These are phyloP conservation scores for Megacollybia platyphylla DNA, from an alignment of 1,284 basidiomycete genomes.

Conservation along the genomic window DNA sequence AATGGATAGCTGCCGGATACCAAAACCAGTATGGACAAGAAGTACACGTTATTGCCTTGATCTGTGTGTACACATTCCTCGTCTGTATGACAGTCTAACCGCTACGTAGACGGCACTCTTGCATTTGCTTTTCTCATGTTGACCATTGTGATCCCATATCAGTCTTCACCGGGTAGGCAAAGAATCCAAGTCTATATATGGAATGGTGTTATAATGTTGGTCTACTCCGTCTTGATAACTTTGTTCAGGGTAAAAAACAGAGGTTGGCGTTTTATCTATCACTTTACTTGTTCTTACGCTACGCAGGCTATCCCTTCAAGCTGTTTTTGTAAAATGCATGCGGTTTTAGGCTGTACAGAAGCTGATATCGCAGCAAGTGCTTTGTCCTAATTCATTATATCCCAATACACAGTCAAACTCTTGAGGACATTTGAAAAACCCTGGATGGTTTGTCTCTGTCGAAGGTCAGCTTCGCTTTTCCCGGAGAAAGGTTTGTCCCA, in stretches of 20 bases:
- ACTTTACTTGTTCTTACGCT: constrained; percentile 1
- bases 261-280: constrained; percentile 28
- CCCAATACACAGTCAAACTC: no score
- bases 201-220: constrained; percentile 70
- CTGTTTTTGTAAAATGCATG: constrained; percentile 39
- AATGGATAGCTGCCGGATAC: constrained; percentile 83
- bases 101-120: constrained; percentile 64
- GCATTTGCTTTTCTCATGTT: constrained; percentile 78
- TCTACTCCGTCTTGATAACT: constrained; percentile 83
- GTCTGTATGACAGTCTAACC: constrained; percentile 4
- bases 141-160: constrained; percentile 70
- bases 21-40: constrained; percentile 90
- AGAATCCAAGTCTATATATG: constrained; percentile 84
- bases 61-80: constrained; percentile 54
- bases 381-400: no score
- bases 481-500: no score
- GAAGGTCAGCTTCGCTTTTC: no score
- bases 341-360: no score
- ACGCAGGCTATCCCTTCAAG: constrained; percentile 66
- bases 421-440: no score
- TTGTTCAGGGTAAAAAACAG: constrained; percentile 90
- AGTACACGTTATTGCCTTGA: constrained; percentile 74
- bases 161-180: constrained; percentile 68
- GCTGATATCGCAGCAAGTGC: no score
- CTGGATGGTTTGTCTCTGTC: no score